Base-by-base conservation (phyloP, 2,329 filamentous ascomycete species). In the Rhynchosporium agropyri region DNA sequence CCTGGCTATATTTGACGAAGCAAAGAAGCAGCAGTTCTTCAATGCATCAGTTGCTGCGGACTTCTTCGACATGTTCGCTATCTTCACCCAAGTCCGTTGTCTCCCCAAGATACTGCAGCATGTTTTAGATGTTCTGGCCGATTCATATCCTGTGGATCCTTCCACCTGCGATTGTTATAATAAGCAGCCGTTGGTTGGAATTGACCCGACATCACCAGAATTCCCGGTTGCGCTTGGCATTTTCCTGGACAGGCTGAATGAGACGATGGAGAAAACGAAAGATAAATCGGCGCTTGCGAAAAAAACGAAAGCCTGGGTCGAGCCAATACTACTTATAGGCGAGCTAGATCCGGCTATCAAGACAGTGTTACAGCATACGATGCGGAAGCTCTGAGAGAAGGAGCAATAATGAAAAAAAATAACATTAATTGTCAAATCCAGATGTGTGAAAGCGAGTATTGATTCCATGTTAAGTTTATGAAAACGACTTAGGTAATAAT, bases 1-100 rank as follows among this genome's bases (percentile, higher is more conserved):
- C 1, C 84, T 92, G 61, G 92, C 94, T 45, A 91, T 99, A 54
- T 97, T 97, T 73, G 92, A 97, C 72, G 86, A 91, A 28, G 89
- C 92, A 5, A 87, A 87, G 78, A 91, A 89, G 75, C 88, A 97
- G 71, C 84, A 89, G 58, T 87, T 90, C 68, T 86, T 88, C 74
- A 84, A 84, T 64, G 77, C 86, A 1, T 78, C 80, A 0, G 81
- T 92, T 6, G 91, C 87, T 3, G 87, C 89, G 71, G 79, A 83
- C 28, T 97, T 97, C 77, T 98, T 95, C 76, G 80, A 89, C 71
- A 84, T 96, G 78, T 89, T 96, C 67, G 80, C 85, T 2, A 79
- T 81, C 5, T 97, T 96, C 75, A 79, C 81, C 26, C 78, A 84
- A 46, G 79, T 92, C 36, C 83, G 87, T 0, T 88, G 88, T 61